Base-by-base conservation (phyloP, 2,329 filamentous ascomycete species). In the Geosmithia morbida region DNA sequence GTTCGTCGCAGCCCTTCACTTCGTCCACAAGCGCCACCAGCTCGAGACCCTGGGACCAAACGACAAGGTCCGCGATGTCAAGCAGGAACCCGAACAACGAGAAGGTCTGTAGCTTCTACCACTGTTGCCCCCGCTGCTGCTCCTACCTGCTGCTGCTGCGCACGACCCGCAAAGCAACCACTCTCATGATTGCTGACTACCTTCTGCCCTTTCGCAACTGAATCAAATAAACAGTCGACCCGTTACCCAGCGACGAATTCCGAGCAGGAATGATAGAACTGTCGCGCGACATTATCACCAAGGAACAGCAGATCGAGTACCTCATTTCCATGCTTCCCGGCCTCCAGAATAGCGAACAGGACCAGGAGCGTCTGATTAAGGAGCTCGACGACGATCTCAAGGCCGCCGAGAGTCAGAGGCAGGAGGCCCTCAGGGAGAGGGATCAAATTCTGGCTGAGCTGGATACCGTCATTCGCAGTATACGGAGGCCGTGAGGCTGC, bases 271-370 rank as follows among this genome's bases (percentile, higher is more conserved):
- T 87, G 59, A 70, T 79, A 50, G 85, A 90, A 61, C 70, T 92
- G 47, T 83, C 85, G 39, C 75, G 77, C 51, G 86, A 90, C 59
- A 69, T 92, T 22, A 81, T 90, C 49, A 62, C 85, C 49, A 87
- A 89, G 57, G 83, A 88, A 56, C 85, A 89, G 65, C 84, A 90
- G 66, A 87, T 92, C 51, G 86, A 92, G 61, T 71, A 77, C 43
- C 67, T 92, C 44, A 85, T 90, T 49, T 83, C 80, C 16, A 77
- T 74, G 19, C 70, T 94, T 2, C 87, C 87, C 0, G 87, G 87
- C 0, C 68, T 92, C 19, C 83, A 87, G 43, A 85, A 81, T 51
- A 90, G 83, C 57, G 84, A 90, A 60, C 71, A 75, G 51, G 83
- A 88, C 57, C 87, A 94, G 62, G 75, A 85, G 58, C 71, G 74